A percentile compares a stretch with the other conserved stretches of the same genome.
Evolutionary conservation across 2,329 filamentous ascomycete genomes (phyloP).

Genomic region (Teratosphaeria pseudoeucalypti): DNA sequence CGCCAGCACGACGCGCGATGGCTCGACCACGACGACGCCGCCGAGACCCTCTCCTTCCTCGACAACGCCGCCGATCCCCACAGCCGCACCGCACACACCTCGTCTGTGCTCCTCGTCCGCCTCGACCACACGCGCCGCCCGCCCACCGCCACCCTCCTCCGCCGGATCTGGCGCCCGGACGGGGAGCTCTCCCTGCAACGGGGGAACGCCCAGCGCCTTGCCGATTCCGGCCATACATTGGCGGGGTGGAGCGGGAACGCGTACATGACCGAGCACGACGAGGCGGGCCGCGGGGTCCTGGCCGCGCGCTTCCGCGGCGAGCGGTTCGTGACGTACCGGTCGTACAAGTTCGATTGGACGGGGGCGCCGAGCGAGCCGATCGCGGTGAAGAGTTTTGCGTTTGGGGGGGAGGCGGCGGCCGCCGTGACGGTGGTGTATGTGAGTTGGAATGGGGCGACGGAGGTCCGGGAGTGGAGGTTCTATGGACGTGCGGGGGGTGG

Average conservation of each 20-base stretch:
- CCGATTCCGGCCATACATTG: background rate
- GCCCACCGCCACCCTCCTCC: background rate
- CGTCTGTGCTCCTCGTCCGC: background rate
- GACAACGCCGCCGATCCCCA: background rate
- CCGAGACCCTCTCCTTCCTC: constrained; percentile 6
- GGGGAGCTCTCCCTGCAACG: background rate
- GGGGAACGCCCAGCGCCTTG: background rate
- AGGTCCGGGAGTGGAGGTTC: background rate
- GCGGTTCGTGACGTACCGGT: background rate
- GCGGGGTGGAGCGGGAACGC: background rate
- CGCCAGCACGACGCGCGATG: constrained; percentile 24
- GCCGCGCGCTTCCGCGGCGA: background rate
- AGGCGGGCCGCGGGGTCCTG: background rate
- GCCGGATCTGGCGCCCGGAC: background rate
- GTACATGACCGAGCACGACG: background rate
- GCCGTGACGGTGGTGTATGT: background rate
- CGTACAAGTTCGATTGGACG: background rate
- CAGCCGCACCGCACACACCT: background rate
- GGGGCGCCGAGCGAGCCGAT: background rate
- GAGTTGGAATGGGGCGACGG: constrained; percentile 2
- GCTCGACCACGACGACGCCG: background rate
- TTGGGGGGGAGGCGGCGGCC: background rate
- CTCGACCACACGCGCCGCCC: background rate
- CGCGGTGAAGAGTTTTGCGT: background rate
- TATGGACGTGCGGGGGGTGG: background rate